Conservation (phyloP, 2,329 filamentous ascomycete genomes). For the Ceratocystis lukuohia region DNA sequence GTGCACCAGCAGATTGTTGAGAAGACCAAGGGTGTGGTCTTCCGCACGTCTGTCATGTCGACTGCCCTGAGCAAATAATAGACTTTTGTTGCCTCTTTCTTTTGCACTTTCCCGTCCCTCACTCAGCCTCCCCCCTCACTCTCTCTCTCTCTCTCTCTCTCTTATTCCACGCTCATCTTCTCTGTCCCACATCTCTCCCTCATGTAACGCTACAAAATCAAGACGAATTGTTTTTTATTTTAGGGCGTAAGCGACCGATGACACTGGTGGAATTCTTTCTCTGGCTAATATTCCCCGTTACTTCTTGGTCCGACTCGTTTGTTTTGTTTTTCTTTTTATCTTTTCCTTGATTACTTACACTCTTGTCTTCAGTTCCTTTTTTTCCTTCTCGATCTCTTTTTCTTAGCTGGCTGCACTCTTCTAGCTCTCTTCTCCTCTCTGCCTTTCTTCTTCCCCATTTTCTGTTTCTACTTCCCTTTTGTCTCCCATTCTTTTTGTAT, state of each 20-base stretch:
- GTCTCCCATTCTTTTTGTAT: constrained; percentile 6
- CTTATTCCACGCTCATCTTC: not conserved
- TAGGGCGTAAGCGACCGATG: too few species aligned
- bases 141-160: not conserved
- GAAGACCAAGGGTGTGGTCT: constrained; percentile 97
- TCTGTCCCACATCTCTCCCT: not conserved
- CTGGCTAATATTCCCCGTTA: not conserved
- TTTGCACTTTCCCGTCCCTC: not conserved
- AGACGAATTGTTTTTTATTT: too few species aligned
- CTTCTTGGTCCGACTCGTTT: too few species aligned
- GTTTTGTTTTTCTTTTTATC: too few species aligned
- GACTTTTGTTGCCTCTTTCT: not conserved
- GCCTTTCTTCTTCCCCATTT: not conserved
- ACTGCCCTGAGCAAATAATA: constrained; percentile 44
- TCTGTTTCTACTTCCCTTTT: not conserved
- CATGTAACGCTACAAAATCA: not conserved
- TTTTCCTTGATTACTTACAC: not conserved
- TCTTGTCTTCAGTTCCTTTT: not conserved
- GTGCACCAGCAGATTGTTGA: constrained; percentile 99
- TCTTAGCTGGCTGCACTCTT: not conserved
- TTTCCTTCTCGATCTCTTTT: not conserved
- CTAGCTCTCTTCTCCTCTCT: not conserved
- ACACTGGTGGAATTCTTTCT: not conserved
- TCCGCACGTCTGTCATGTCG: constrained; percentile 88
- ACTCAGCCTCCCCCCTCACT: not conserved